Base-by-base conservation (phyloP, 352 stramenopile genomes). In the Halophytophthora batemanensis region DNA sequence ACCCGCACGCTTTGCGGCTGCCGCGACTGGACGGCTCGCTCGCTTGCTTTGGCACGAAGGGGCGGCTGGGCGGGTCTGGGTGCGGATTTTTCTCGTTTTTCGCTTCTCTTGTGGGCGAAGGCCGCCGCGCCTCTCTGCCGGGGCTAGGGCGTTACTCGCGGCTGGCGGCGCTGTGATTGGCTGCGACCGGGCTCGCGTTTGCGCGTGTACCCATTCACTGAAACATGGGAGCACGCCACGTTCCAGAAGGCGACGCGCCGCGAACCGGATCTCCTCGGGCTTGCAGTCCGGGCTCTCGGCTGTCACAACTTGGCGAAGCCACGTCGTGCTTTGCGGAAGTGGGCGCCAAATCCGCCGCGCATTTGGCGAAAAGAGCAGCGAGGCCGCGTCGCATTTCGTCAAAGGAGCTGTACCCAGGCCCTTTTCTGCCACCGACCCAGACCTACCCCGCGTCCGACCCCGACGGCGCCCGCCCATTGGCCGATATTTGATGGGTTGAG, bases 191-290 rank as follows among this genome's bases (percentile, higher is more conserved):
- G 29, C 7, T 6, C 6, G 13, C 6, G 29, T 36, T 48, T 28
- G 22, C 18, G 50, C 12, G 13, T 66, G 61, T 70, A 70, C 57
- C 61, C 56, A 70, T 66, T 60, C 38, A 56, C 33, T 49, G 3
- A n/a, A 31, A 29, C 28, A 39, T 25, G 42, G 8, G 33, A 43
- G 25, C 19, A 12, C 4, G 10, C 37, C 23, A 43, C 47, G 34
- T 44, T 15, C 10, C 10, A 31, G 49, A 56, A 57, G 19, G 6
- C 33, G 17, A 49, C 13, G 35, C 62, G 53, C 46, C 29, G 51
- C 48, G 49, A 46, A 63, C 61, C 59, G 51, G 36, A 62, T 59
- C 61, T 63, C 50, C 45, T 12, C 49, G 25, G 25, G 4, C 25
- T n/a, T n/a, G n/a, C n/a, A n/a, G n/a, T n/a, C n/a, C n/a, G n/a